Evolutionary conservation across 305 asterid species (phyloP), one percentile per base, ranked within the genome.

Genomic region (Andrographis paniculata): DNA sequence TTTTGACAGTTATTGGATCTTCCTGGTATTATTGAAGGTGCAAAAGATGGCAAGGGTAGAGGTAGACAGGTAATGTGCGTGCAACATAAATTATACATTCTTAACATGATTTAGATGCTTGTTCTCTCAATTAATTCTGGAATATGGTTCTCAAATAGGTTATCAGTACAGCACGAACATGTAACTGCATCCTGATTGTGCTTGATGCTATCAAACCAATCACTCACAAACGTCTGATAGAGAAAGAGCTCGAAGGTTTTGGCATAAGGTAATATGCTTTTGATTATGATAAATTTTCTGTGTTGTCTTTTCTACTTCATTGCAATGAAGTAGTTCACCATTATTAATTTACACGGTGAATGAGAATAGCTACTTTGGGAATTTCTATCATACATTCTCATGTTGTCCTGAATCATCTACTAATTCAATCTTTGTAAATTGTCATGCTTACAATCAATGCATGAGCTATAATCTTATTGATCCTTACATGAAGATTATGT

Each of bases 11-110:
- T 91, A 40, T 67, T 91, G 67, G 98, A 91, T 71, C 96, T 91
- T 59, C 96, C 98, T 57, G 96, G 96, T 57, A 91, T 86, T 72
- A 91, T 91, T 58, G 98, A 91, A 74, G 98, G 98, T 56, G 98
- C 98, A 49, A 91, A 91, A 71, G 98, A 91, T 66, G 98, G 98
- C 59, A 91, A 91, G 68, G 98, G 98, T 53, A 80, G 98, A 80
- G 98, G 98, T 71, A 82, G 98, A 58, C 98, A 91, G 96, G 98
- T 91, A 81, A 59, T 24, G 38, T n/a, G 42, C 38, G 45, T 16
- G 45, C 20, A 50, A 23, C 20, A 9, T 31, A 18, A 17, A 15
- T 49, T 23, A 39, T 67, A 40, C 33, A n/a, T 45, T 21, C 37
- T 52, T 14, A 14, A 5, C 45, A 45, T 55, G 58, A 47, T 31